Base-by-base conservation (phyloP, 805 yeast species). In the Starmerella asiatica region DNA sequence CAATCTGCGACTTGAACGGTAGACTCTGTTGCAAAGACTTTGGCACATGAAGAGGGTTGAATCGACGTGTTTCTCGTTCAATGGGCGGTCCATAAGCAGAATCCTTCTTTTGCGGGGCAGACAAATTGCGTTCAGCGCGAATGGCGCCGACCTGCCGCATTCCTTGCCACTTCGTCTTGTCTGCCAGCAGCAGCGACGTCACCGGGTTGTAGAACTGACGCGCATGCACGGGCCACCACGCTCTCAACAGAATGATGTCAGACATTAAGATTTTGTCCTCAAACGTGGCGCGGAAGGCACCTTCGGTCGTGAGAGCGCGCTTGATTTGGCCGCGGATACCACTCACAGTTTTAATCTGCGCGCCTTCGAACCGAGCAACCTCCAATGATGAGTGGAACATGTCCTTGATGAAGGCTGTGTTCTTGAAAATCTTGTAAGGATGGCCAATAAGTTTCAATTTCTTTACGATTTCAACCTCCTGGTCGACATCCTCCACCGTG, bases 311-410 rank as follows among this genome's bases (percentile, higher is more conserved):
- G 46, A 91, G 67, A 0, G 97, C 98, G 47, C 96, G 70, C 59
- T 91, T 91, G 53, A 91, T 88, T 60, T 91, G 97, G 60, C 99
- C 99, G 51, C 98, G 69, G 43, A 91, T 84, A 44, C 99, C 98
- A 6, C 94, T 82, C 4, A 91, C 98, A 0, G 98, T 93, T 60
- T 85, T 80, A 56, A 91, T 85, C 34, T 85, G 78, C 0, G 98
- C 98, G 43, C 99, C 99, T 64, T 91, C 98, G 56, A 91, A 91
- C 58, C 85, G 82, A 29, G 97, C 97, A 42, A 88, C 94, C 63
- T 91, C 99, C 61, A 91, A 68, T 0, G 93, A 72, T 44, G 91
- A 77, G 21, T 79, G 68, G 59, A 91, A 91, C 99, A 91, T 91
- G 55, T 88, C 96, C 62, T 84, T 88, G 56, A 91, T 79, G 58